Conservation (phyloP, 345 rosid species). For the Acer yangbiense region DNA sequence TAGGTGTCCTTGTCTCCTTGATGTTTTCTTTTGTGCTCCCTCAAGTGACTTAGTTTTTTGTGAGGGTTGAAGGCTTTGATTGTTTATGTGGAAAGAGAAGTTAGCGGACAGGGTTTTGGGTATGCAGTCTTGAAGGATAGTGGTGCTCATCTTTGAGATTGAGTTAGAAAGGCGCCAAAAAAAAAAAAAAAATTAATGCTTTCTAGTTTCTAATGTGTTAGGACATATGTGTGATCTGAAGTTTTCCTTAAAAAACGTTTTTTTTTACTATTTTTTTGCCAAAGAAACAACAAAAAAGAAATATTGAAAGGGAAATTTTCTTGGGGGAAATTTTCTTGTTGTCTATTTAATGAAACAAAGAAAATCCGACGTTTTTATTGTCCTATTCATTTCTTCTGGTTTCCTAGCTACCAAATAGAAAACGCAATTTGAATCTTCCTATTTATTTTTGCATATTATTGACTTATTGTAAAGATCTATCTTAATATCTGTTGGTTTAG, state of each 20-base stretch:
- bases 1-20: neutral
- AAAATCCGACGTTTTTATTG: neutral
- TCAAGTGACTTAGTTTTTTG: constrained; percentile 21
- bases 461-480: neutral
- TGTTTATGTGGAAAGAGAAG: neutral
- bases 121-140: neutral
- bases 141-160: neutral
- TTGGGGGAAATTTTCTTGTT: neutral
- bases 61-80: constrained; percentile 8
- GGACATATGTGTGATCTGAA: neutral
- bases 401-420: neutral
- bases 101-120: neutral
- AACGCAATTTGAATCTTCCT: neutral
- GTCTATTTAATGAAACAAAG: neutral
- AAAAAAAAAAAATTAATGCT: too few species aligned
- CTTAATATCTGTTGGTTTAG: neutral
- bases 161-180: neutral
- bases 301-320: too few species aligned
- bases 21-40: neutral
- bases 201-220: neutral
- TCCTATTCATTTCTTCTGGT: neutral
- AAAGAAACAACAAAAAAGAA: too few species aligned
- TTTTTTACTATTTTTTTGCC: too few species aligned
- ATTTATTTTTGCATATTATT: neutral
- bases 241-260: too few species aligned